A percentile compares a stretch with the other conserved stretches of the same genome.
Conservation (phyloP, 2,329 filamentous ascomycete genomes). For the Sarocladium kiliense region DNA sequence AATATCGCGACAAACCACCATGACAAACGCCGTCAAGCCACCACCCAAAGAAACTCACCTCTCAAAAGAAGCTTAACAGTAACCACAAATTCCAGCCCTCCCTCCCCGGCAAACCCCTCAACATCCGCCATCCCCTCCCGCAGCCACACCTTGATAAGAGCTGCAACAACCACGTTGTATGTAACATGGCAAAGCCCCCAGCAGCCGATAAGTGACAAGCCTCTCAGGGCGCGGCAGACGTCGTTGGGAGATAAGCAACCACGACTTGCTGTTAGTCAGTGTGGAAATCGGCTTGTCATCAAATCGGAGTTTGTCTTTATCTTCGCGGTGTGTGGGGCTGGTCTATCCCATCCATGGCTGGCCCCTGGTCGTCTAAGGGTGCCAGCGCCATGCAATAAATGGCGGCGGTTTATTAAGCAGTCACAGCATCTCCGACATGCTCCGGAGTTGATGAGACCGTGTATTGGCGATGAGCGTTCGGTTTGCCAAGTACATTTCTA, state of each 20-base stretch:
- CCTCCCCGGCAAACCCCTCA: not conserved
- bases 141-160: not conserved
- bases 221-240: not conserved
- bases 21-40: too few relatives aligned
- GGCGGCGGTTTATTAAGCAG: too few relatives aligned
- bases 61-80: too few relatives aligned
- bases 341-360: not conserved
- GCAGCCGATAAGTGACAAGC: too few relatives aligned
- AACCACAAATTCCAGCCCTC: too few relatives aligned
- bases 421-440: not conserved
- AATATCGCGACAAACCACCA: slow-evolving; percentile 4
- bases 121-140: not conserved
- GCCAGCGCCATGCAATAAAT: too few relatives aligned
- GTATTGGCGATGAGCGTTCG: too few relatives aligned
- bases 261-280: not conserved
- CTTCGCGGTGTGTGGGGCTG: not conserved
- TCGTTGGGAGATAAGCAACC: not conserved
- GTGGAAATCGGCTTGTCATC: not conserved
- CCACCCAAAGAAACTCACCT: too few relatives aligned
- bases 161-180: not conserved
- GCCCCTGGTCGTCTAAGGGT: too few relatives aligned
- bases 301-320: slow-evolving; percentile 2
- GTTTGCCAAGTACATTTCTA: too few relatives aligned
- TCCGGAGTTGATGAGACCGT: too few relatives aligned
- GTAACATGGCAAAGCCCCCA: too few relatives aligned